Evolutionary conservation across 177 flowering plant species (phyloP).

Genomic region (Telopea speciosissima): DNA sequence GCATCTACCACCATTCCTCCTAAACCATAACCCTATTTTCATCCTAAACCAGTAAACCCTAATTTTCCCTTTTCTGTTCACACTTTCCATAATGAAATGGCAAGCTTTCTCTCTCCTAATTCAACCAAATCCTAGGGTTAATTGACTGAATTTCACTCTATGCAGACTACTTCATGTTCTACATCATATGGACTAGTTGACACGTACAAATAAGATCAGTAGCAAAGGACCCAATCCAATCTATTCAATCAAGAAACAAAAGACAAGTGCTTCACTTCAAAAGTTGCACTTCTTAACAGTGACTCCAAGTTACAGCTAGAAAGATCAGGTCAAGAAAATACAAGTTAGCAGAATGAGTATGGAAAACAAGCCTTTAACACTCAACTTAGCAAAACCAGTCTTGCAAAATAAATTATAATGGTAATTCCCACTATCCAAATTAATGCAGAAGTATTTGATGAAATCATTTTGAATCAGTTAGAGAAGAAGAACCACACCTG

Average conservation of each 20-base stretch:
- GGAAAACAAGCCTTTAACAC: not conserved
- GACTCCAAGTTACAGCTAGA: not conserved
- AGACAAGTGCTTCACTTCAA: not conserved
- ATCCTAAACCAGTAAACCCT: too few species aligned
- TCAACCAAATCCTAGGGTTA: too few species aligned
- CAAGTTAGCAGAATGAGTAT: not conserved
- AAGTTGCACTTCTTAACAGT: not conserved
- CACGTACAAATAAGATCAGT: not conserved
- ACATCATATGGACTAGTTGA: not conserved
- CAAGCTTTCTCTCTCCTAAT: too few species aligned
- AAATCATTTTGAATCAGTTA: too few species aligned
- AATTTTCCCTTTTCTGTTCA: too few species aligned
- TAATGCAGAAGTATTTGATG: not conserved
- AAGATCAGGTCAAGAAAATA: not conserved
- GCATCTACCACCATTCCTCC: too few species aligned
- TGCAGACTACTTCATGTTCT: too few species aligned
- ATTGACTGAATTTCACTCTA: too few species aligned
- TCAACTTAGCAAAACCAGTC: not conserved
- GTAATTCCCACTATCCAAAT: not conserved
- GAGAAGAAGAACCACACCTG: slow-evolving; percentile 41
- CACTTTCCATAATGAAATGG: too few species aligned
- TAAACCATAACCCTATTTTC: too few species aligned
- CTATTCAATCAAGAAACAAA: not conserved
- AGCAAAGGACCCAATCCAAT: not conserved
- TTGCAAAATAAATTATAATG: not conserved